phyloP scores from a whole-genome alignment of 2,329 filamentous ascomycete genomes.

The Aschersonia sp. region DNA sequence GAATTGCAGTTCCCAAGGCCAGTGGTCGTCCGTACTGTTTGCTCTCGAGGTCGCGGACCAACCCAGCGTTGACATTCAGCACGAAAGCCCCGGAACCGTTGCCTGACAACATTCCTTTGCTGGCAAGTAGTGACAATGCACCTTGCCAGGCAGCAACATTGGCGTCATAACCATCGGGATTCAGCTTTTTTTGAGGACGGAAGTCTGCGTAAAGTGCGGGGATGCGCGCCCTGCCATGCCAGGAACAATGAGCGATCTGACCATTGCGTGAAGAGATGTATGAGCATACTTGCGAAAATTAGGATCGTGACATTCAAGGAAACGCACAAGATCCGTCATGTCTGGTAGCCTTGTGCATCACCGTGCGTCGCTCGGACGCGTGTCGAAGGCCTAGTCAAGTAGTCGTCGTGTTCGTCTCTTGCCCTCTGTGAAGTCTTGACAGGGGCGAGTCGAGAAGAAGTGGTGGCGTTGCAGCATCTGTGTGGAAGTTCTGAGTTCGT shows the following conservation, averaged over 20 bases:
- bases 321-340: conserved; percentile 57
- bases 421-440: too few relatives aligned
- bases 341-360: not conserved
- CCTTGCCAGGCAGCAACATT: conserved; percentile 70
- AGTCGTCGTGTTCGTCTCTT: too few relatives aligned
- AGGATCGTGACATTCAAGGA: conserved; percentile 43
- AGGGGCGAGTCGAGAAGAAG: too few relatives aligned
- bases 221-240: conserved; percentile 50
- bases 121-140: conserved; percentile 54
- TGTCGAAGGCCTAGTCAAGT: too few relatives aligned
- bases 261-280: not conserved
- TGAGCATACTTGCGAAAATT: conserved; percentile 40
- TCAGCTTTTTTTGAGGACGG: conserved; percentile 53
- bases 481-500: too few relatives aligned
- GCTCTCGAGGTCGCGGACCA: conserved; percentile 58
- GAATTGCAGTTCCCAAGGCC: conserved; percentile 62
- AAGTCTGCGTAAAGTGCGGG: conserved; percentile 86
- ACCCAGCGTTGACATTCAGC: conserved; percentile 41
- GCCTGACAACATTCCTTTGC: conserved; percentile 38
- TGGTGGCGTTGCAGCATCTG: too few relatives aligned
- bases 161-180: conserved; percentile 72
- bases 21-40: conserved; percentile 70
- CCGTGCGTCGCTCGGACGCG: too few relatives aligned
- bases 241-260: not conserved
- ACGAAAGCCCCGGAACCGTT: conserved; percentile 32